These are phyloP conservation scores for Vitellaria paradoxa DNA, from an alignment of 179 eudicot species.

Conservation along the genomic window DNA sequence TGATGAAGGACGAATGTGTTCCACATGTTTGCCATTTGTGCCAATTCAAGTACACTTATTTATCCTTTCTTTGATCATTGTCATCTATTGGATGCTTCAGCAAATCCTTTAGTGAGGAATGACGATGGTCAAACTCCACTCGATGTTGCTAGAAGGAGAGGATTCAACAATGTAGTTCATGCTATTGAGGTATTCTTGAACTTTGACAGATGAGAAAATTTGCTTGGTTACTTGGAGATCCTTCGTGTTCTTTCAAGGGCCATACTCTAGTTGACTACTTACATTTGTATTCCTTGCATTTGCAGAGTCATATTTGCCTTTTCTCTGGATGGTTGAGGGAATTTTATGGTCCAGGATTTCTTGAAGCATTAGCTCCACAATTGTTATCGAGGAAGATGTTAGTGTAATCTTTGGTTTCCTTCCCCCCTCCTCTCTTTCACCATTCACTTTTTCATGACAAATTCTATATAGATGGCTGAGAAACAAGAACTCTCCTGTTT, in stretches of 20 bases:
- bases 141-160: constrained; percentile 81
- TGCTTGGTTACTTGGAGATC: background rate
- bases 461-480: background rate
- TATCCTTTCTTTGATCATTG: background rate
- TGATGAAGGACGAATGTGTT: background rate
- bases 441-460: too few relatives aligned
- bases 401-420: constrained; percentile 30
- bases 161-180: constrained; percentile 67
- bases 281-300: background rate
- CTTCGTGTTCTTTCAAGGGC: background rate
- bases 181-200: constrained; percentile 62
- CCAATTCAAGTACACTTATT: background rate
- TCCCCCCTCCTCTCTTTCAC: background rate
- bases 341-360: constrained; percentile 78
- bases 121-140: constrained; percentile 88
- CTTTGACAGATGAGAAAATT: background rate
- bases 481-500: background rate
- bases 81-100: constrained; percentile 31
- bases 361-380: constrained; percentile 77
- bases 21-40: background rate
- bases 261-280: background rate
- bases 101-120: constrained; percentile 71
- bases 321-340: constrained; percentile 92
- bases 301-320: constrained; percentile 67
- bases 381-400: constrained; percentile 79